These are phyloP conservation scores for Anethum foeniculum DNA, from an alignment of 140 eudicot species.

Conservation along the genomic window DNA sequence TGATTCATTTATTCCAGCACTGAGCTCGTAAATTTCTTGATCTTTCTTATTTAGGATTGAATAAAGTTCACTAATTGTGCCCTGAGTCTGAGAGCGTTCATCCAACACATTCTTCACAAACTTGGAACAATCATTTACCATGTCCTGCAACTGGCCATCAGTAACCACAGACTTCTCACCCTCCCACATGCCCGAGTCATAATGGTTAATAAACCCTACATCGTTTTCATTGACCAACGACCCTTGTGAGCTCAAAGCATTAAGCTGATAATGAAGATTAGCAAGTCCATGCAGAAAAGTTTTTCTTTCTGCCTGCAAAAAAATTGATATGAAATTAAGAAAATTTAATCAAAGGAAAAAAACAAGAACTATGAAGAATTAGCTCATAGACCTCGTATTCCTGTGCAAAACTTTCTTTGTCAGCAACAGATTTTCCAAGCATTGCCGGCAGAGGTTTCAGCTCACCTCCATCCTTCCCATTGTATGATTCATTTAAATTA, in stretches of 20 bases:
- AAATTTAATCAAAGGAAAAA: slow-evolving; percentile 6
- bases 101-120: slow-evolving; percentile 30
- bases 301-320: slow-evolving; percentile 57
- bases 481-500: slow-evolving; percentile 23
- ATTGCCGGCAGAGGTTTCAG: slow-evolving; percentile 29
- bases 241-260: slow-evolving; percentile 36
- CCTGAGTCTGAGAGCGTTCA: slow-evolving; percentile 39
- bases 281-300: slow-evolving; percentile 31
- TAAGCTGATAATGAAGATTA: slow-evolving; percentile 38
- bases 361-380: neutral
- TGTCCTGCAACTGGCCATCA: slow-evolving; percentile 35
- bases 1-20: slow-evolving; percentile 33
- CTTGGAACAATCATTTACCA: slow-evolving; percentile 51
- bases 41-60: slow-evolving; percentile 35
- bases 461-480: slow-evolving; percentile 24
- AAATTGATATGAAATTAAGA: slow-evolving; percentile 13
- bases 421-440: slow-evolving; percentile 34
- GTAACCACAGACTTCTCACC: slow-evolving; percentile 27
- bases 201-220: slow-evolving; percentile 16
- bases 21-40: slow-evolving; percentile 57
- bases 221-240: slow-evolving; percentile 16
- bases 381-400: slow-evolving; percentile 50
- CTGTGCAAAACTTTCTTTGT: slow-evolving; percentile 37
- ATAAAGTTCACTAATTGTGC: slow-evolving; percentile 38
- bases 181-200: slow-evolving; percentile 22